A percentile compares a stretch with the other conserved stretches of the same genome.
Conservation (phyloP, 306 rosid genomes). For the Benincasa hispida region DNA sequence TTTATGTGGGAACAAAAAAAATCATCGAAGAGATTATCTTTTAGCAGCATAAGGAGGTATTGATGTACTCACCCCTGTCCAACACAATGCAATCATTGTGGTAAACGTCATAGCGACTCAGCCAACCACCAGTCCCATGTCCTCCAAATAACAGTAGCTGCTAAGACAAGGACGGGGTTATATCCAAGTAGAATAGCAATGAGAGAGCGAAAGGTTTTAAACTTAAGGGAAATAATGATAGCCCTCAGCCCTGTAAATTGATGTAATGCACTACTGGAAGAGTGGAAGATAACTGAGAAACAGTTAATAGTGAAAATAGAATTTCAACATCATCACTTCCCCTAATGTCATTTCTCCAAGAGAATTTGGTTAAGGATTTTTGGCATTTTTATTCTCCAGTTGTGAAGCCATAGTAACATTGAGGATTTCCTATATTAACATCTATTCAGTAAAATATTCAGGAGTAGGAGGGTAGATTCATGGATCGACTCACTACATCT, state of each 20-base stretch:
- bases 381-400: not conserved
- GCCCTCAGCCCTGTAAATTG: not conserved
- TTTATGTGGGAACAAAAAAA: not conserved
- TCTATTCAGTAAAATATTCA: not conserved
- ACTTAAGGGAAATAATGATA: not conserved
- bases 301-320: not conserved
- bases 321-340: not conserved
- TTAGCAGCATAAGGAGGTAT: constrained; percentile 7
- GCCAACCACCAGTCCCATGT: constrained; percentile 99
- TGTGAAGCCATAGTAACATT: not conserved
- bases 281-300: not conserved
- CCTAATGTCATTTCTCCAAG: not conserved
- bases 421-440: not conserved
- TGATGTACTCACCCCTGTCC: constrained; percentile 70
- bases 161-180: constrained; percentile 5
- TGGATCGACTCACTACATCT: not conserved
- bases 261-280: not conserved
- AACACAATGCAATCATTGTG: constrained; percentile 71
- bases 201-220: not conserved
- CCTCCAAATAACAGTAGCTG: constrained; percentile 95
- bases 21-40: not conserved
- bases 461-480: not conserved
- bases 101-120: constrained; percentile 94
- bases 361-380: not conserved
- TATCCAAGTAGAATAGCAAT: not conserved